Evolutionary conservation across 2,329 filamentous ascomycete species (phyloP).

Genomic region (Chalaropsis thielavioides): DNA sequence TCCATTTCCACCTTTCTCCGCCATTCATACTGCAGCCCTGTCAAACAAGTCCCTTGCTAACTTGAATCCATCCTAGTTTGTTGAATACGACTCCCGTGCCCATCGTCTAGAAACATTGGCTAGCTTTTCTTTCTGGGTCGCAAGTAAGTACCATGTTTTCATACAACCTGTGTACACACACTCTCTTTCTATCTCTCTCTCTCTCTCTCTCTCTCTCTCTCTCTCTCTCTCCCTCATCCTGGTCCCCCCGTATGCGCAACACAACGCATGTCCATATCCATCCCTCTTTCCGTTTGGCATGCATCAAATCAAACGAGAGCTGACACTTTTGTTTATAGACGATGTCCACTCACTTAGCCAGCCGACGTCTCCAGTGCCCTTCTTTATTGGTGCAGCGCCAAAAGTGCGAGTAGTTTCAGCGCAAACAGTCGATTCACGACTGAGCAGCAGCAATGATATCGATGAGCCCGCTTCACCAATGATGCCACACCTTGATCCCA

Average conservation of each 20-base stretch:
- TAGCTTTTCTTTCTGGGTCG: conserved; percentile 89
- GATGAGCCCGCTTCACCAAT: conserved; percentile 46
- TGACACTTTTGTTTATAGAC: conserved; percentile 26
- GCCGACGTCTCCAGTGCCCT: conserved; percentile 53
- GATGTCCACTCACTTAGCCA: conserved; percentile 33
- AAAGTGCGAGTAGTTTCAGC: conserved; percentile 72
- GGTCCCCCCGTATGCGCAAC: too few relatives aligned
- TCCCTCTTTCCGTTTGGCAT: background rate
- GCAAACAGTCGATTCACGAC: conserved; percentile 71
- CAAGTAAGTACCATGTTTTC: conserved; percentile 41
- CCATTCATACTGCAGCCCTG: background rate
- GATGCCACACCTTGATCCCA: conserved; percentile 27
- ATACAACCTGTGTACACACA: background rate
- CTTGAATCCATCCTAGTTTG: conserved; percentile 44
- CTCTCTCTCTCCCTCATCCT: too few relatives aligned
- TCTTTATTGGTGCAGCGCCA: conserved; percentile 57
- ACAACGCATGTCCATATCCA: background rate
- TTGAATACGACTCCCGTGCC: conserved; percentile 90
- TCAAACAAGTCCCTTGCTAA: conserved; percentile 20
- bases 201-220: too few relatives aligned
- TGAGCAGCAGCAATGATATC: conserved; percentile 52
- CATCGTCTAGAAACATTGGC: conserved; percentile 79
- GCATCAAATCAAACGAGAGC: background rate
- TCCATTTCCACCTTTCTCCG: background rate
- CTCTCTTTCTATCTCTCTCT: too few relatives aligned